Evolutionary conservation across 352 stramenopile genomes (phyloP).

Genomic region (Pythium monospermum): DNA sequence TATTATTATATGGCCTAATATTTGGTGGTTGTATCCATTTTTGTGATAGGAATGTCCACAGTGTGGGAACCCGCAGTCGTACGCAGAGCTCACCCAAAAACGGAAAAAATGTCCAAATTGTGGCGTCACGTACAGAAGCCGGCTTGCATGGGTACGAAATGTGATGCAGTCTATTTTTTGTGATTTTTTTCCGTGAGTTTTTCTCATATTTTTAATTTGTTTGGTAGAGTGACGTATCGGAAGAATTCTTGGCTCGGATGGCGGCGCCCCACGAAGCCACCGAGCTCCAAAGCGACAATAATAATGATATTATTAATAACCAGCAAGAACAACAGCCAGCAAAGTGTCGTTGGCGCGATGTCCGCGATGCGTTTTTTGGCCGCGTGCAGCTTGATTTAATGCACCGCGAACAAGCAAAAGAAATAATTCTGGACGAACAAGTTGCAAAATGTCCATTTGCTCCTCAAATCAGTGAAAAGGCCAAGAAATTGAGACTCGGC

Average conservation of each 20-base stretch:
- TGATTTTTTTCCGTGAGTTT: not conserved
- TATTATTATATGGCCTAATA: not conserved
- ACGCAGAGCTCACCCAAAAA: constrained; percentile 73
- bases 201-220: not conserved
- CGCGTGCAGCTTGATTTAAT: constrained; percentile 57
- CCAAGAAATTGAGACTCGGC: constrained; percentile 34
- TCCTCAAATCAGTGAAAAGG: constrained; percentile 36
- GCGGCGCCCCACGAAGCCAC: constrained; percentile 23
- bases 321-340: constrained; percentile 5
- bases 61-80: constrained; percentile 69
- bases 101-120: constrained; percentile 79
- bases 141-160: constrained; percentile 63
- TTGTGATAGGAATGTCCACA: constrained; percentile 45
- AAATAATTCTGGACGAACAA: constrained; percentile 45
- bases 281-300: constrained; percentile 6
- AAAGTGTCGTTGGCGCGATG: constrained; percentile 32
- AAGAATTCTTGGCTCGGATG: constrained; percentile 64
- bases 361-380: constrained; percentile 59
- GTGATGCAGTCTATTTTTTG: too few relatives aligned
- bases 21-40: too few relatives aligned
- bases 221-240: constrained; percentile 42
- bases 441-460: constrained; percentile 52
- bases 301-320: too few relatives aligned
- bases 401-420: constrained; percentile 43
- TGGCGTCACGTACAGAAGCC: constrained; percentile 56